These are phyloP conservation scores for Drechslerella coelobrocha DNA, from an alignment of 2,329 filamentous ascomycete genomes.

Conservation along the genomic window DNA sequence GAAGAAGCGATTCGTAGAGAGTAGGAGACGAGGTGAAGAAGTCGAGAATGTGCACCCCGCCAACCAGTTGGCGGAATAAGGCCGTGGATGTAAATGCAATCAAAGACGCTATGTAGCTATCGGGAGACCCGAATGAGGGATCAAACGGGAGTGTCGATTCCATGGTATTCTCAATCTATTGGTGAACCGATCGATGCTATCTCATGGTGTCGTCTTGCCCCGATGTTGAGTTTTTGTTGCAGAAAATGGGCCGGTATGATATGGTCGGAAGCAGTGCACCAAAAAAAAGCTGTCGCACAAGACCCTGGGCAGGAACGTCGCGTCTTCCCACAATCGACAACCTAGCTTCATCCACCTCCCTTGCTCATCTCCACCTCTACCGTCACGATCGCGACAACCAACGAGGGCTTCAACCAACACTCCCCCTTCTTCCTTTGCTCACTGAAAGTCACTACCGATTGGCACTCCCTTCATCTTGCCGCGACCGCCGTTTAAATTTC, in stretches of 20 bases:
- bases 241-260: too few species aligned
- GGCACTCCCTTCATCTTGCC: neutral
- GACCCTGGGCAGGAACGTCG: constrained; percentile 14
- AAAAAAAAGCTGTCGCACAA: constrained; percentile 20
- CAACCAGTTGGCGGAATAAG: constrained; percentile 86
- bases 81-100: constrained; percentile 76
- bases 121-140: constrained; percentile 67
- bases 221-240: neutral
- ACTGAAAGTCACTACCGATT: constrained; percentile 15
- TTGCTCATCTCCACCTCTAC: constrained; percentile 18
- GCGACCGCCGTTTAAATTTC: constrained; percentile 5
- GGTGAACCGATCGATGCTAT: constrained; percentile 2
- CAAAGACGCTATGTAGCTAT: constrained; percentile 80
- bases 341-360: constrained; percentile 3
- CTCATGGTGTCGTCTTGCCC: neutral
- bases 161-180: constrained; percentile 18
- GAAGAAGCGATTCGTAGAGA: constrained; percentile 78
- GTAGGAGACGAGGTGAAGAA: constrained; percentile 83
- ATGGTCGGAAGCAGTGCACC: neutral
- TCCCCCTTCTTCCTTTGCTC: neutral
- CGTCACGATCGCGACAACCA: neutral
- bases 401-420: neutral
- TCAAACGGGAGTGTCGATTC: constrained; percentile 28
- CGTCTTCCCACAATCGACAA: constrained; percentile 42
- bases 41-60: constrained; percentile 95